Percentiles rank a stretch among this genome's conserved stretches.
phyloP scores from a whole-genome alignment of 495 filamentous ascomycete species.

The Trypethelium eluteriae region DNA sequence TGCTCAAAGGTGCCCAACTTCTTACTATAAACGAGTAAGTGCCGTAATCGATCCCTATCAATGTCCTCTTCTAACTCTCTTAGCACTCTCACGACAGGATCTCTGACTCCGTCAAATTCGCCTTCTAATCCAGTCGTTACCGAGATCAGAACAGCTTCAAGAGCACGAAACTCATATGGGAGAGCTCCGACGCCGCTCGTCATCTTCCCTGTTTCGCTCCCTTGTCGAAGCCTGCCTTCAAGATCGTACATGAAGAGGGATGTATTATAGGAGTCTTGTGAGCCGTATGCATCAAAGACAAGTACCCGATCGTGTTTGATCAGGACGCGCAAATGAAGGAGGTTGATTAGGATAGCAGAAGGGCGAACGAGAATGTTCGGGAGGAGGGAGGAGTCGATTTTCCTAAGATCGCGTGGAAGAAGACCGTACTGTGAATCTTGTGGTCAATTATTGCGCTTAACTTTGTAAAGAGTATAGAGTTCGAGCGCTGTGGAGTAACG shows the following conservation, averaged over 20 bases:
- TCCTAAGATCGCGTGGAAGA: constrained; percentile 88
- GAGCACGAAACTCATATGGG: constrained; percentile 63
- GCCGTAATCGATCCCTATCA: constrained; percentile 83
- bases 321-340: constrained; percentile 84
- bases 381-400: constrained; percentile 96
- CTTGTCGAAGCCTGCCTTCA: constrained; percentile 55
- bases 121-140: constrained; percentile 82
- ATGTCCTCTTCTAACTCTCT: constrained; percentile 93
- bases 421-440: constrained; percentile 66
- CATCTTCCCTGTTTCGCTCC: constrained; percentile 22
- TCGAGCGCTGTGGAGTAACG: not conserved
- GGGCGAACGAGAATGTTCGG: constrained; percentile 93
- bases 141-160: constrained; percentile 74
- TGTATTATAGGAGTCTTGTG: constrained; percentile 89
- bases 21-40: constrained; percentile 88
- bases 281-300: constrained; percentile 90
- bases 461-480: not conserved
- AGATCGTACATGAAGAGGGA: constrained; percentile 94
- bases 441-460: too few species aligned
- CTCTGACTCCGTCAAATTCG: constrained; percentile 86
- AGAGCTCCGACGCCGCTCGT: constrained; percentile 39
- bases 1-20: constrained; percentile 95
- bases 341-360: constrained; percentile 86
- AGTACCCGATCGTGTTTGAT: constrained; percentile 93
- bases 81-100: constrained; percentile 82